Conservation (phyloP, 2,329 filamentous ascomycete genomes). For the Colletotrichum eremochloae region DNA sequence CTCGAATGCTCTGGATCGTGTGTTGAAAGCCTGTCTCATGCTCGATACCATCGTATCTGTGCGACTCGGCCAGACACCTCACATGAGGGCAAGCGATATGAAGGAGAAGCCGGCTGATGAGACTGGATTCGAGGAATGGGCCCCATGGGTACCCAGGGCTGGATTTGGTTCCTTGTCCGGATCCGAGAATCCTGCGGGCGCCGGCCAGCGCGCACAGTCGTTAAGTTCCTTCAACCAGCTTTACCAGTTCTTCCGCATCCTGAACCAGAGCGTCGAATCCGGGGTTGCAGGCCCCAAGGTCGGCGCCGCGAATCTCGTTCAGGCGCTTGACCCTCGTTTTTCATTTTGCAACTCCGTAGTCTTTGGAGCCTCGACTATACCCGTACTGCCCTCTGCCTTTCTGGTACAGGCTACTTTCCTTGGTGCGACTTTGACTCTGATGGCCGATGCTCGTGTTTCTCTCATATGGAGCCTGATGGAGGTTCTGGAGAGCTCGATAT, state of each 20-base stretch:
- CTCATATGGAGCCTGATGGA: constrained; percentile 55
- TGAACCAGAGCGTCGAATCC: constrained; percentile 47
- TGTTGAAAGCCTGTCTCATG: constrained; percentile 69
- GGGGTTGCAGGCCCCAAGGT: constrained; percentile 40
- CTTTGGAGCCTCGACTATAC: constrained; percentile 50
- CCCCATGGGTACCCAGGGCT: constrained; percentile 73
- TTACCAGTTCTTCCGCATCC: constrained; percentile 54
- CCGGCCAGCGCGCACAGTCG: constrained; percentile 50
- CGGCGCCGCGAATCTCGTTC: constrained; percentile 49
- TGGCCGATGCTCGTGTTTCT: constrained; percentile 51
- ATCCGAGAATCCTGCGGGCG: constrained; percentile 24
- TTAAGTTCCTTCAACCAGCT: constrained; percentile 60
- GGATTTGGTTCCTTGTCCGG: constrained; percentile 56
- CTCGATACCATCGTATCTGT: constrained; percentile 71
- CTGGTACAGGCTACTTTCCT: constrained; percentile 55
- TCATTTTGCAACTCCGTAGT: constrained; percentile 56
- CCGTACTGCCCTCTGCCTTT: constrained; percentile 52
- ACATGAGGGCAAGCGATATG: constrained; percentile 64
- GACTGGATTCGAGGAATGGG: constrained; percentile 80
- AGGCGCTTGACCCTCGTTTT: constrained; percentile 51
- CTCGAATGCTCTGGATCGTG: constrained; percentile 40
- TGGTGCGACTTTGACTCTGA: constrained; percentile 52
- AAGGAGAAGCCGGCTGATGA: constrained; percentile 66
- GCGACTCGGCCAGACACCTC: constrained; percentile 62
- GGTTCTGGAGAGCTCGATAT: constrained; percentile 48